Base-by-base conservation (phyloP, 208 protist genomes). In the Acanthamoeba lugdunensis region DNA sequence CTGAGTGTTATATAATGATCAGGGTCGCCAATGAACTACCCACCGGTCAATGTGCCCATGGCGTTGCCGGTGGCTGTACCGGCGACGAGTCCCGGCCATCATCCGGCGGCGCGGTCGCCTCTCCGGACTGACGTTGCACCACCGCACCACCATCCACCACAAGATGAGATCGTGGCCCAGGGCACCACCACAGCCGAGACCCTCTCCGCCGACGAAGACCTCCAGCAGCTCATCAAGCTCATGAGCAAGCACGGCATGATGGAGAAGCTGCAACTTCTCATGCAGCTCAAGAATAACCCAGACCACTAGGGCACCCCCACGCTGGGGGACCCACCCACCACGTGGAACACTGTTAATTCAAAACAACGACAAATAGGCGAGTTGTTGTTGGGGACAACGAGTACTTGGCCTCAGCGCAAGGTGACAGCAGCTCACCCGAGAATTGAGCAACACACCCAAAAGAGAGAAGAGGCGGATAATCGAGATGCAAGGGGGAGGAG, bases 221-320 rank as follows among this genome's bases (percentile, higher is more conserved):
- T 88, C 6, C 50, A 56, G 52, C 50, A 65, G 52, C 79, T 88
- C 79, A 6, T 88, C 79, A 88, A 88, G 79, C 79, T 88, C 79
- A 58, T 88, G 79, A 41, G n/a, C n/a, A 88, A 88, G 50, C 79
- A 56, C 33, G 79, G 79, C 45, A 88, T 88, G 79, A 7, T 88
- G 50, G 50, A 88, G 28, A 88, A 88, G 52, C 52, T 88, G 33
- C 77, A 58, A 23, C 18, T 41, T 4, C 77, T 85, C 45, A 61
- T 85, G 77, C 77, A 85, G 13, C 23, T 28, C 45, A 85, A 58
- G 16, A 33, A 33, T 33, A 58, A 45, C 23, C 30, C 61, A 28
- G 25, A 67, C 45, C 21, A 28, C 65, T 9, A 16, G 65, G 6
- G 65, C 8, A 33, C 33, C 33, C 33, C 33, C 33, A 33, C 33